phyloP scores from a whole-genome alignment of 345 rosid species.

The Gossypium mustelinum region DNA sequence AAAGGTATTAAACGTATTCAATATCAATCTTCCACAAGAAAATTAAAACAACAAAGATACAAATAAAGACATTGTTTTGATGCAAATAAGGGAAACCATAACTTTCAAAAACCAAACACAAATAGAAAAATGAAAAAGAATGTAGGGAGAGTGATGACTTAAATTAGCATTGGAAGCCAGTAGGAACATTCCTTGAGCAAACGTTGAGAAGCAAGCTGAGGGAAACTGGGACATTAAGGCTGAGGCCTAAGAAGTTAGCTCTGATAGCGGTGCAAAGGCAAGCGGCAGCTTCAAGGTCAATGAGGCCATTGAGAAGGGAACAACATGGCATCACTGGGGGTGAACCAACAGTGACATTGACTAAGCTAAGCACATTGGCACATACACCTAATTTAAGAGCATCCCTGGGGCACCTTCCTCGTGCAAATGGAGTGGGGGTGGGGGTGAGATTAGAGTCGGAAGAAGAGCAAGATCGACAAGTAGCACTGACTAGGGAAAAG shows the following conservation, averaged over 20 bases:
- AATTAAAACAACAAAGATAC: neutral
- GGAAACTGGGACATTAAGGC: neutral
- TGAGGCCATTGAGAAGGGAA: neutral
- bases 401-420: neutral
- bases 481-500: neutral
- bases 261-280: neutral
- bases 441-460: neutral
- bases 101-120: too few relatives aligned
- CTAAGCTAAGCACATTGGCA: neutral
- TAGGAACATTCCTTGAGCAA: neutral
- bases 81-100: neutral
- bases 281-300: neutral
- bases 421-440: neutral
- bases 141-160: neutral
- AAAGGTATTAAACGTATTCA: neutral
- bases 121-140: neutral
- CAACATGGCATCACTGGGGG: neutral
- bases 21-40: neutral
- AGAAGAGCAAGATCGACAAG: neutral
- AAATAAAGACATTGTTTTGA: neutral
- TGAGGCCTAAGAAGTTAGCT: neutral
- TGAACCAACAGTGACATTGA: neutral
- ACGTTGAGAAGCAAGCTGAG: slow-evolving; percentile 4
- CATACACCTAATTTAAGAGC: neutral
- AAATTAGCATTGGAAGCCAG: neutral